Evolutionary conservation across 108 stramenopile genomes (phyloP).

Genomic region (Cyclotella cryptica): DNA sequence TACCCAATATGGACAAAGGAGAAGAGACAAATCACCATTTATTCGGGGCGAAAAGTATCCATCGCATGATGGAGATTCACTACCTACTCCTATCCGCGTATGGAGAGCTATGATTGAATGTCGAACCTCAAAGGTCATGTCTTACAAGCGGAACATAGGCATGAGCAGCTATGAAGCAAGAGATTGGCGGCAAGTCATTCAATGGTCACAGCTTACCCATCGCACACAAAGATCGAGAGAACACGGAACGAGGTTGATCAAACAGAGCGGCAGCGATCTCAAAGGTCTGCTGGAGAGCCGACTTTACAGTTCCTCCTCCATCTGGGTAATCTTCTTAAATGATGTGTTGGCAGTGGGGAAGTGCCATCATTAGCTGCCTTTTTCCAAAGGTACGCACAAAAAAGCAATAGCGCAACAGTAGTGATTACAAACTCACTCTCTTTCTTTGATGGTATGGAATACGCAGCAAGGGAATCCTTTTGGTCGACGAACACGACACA

Average conservation of each 20-base stretch:
- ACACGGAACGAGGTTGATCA: conserved; percentile 38
- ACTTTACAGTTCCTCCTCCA: conserved; percentile 25
- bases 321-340: conserved; percentile 5
- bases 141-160: conserved; percentile 15
- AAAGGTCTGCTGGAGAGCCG: conserved; percentile 33
- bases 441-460: neutral
- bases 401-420: neutral
- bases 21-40: conserved; percentile 10
- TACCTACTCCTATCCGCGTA: conserved; percentile 57
- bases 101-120: conserved; percentile 56
- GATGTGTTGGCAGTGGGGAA: neutral
- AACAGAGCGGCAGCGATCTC: conserved; percentile 37
- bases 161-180: neutral
- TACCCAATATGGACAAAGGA: conserved; percentile 63
- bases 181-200: neutral
- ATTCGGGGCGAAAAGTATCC: conserved; percentile 38
- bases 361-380: neutral
- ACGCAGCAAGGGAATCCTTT: neutral
- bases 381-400: neutral
- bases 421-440: neutral
- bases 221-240: conserved; percentile 28
- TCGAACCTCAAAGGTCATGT: conserved; percentile 32
- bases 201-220: conserved; percentile 30
- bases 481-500: neutral
- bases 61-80: conserved; percentile 13